Evolutionary conservation across 164 flowering plant species (phyloP).

Genomic region (Aristolochia contorta): DNA sequence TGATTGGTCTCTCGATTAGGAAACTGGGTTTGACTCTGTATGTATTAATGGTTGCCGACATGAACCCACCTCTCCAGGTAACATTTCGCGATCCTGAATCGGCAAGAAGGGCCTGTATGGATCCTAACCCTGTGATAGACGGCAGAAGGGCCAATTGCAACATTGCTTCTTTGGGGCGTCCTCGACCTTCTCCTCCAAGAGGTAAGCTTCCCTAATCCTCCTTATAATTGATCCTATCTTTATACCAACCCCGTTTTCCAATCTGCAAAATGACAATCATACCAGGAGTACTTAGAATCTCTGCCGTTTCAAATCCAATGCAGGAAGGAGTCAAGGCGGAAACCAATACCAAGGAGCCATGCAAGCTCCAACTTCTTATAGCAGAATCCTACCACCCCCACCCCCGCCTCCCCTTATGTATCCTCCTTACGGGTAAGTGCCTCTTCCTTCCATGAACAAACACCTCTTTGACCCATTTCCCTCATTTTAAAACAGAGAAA

Average conservation of each 20-base stretch:
- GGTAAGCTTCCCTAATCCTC: slow-evolving; percentile 20
- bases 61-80: slow-evolving; percentile 29
- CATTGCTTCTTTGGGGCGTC: slow-evolving; percentile 81
- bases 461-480: not conserved
- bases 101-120: slow-evolving; percentile 65
- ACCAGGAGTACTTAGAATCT: no score
- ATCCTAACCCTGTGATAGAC: slow-evolving; percentile 82
- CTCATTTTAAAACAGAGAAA: no score
- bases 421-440: slow-evolving; percentile 19
- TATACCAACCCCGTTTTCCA: no score
- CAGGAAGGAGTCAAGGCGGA: slow-evolving; percentile 33
- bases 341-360: slow-evolving; percentile 20
- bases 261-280: no score
- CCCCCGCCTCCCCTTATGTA: slow-evolving; percentile 16
- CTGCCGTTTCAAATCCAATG: no score
- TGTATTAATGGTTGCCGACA: not conserved
- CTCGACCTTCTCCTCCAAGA: slow-evolving; percentile 79
- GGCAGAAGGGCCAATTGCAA: slow-evolving; percentile 91
- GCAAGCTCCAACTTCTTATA: slow-evolving; percentile 3
- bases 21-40: not conserved
- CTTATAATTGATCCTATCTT: no score
- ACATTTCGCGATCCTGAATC: slow-evolving; percentile 92
- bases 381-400: slow-evolving; percentile 14
- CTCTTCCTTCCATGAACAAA: no score
- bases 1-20: no score